phyloP scores from a whole-genome alignment of 768 basidiomycete species.

The Russula sp. region DNA sequence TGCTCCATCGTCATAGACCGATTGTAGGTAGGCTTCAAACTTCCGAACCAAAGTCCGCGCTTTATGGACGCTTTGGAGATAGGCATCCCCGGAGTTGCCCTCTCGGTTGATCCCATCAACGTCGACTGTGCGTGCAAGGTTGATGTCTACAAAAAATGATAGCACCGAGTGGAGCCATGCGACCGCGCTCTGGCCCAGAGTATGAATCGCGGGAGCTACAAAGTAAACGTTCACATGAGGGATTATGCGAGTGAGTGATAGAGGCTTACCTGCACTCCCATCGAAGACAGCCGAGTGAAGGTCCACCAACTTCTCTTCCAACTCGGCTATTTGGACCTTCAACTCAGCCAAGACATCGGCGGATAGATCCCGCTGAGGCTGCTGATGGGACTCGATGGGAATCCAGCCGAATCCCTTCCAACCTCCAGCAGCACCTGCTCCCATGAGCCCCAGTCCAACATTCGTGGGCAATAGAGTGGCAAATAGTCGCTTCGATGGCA shows the following conservation, averaged over 20 bases:
- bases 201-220: slow-evolving; percentile 26
- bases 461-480: slow-evolving; percentile 56
- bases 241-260: neutral
- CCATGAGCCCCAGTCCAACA: slow-evolving; percentile 71
- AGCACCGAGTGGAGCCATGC: slow-evolving; percentile 53
- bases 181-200: slow-evolving; percentile 43
- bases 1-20: slow-evolving; percentile 65
- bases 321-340: slow-evolving; percentile 36
- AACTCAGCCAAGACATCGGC: slow-evolving; percentile 50
- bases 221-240: neutral
- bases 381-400: slow-evolving; percentile 40
- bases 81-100: slow-evolving; percentile 40
- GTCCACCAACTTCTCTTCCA: slow-evolving; percentile 44
- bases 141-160: slow-evolving; percentile 55
- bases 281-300: slow-evolving; percentile 23
- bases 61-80: slow-evolving; percentile 57
- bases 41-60: slow-evolving; percentile 62
- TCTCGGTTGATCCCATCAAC: slow-evolving; percentile 64
- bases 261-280: slow-evolving; percentile 20
- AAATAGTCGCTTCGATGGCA: slow-evolving; percentile 44
- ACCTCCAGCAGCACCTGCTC: slow-evolving; percentile 63
- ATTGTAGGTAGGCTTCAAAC: slow-evolving; percentile 63
- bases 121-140: slow-evolving; percentile 76
- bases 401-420: slow-evolving; percentile 90
- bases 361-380: slow-evolving; percentile 36